Percentiles rank a stretch among this genome's conserved stretches.
phyloP scores from a whole-genome alignment of 2,329 filamentous ascomycete genomes.

The Pyrenophora teres region DNA sequence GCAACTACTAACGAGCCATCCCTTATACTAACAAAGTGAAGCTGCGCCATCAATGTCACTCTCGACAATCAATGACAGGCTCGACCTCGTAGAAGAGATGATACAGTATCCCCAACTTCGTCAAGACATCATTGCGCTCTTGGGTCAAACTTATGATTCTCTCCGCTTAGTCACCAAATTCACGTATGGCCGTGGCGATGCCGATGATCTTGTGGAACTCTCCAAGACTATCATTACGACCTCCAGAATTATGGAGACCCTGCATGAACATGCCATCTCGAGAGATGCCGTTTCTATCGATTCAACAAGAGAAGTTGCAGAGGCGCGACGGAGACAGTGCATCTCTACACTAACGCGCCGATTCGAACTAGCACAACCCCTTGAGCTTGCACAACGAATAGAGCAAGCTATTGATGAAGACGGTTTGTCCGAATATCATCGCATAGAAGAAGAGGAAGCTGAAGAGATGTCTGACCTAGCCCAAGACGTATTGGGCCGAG shows the following conservation, averaged over 20 bases:
- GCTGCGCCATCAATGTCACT: constrained; percentile 87
- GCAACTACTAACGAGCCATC: fast-evolving
- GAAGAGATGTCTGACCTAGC: constrained; percentile 74
- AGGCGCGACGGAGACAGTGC: constrained; percentile 30
- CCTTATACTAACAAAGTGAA: constrained; percentile 32
- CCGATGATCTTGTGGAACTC: constrained; percentile 85
- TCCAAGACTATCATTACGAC: constrained; percentile 80
- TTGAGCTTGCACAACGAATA: constrained; percentile 72
- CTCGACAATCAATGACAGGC: constrained; percentile 73
- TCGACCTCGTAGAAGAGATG: constrained; percentile 81
- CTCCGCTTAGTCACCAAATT: constrained; percentile 93
- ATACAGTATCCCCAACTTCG: constrained; percentile 68
- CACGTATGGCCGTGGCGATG: constrained; percentile 85
- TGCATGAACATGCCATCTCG: constrained; percentile 29
- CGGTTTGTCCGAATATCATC: constrained; percentile 79
- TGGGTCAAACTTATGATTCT: constrained; percentile 80
- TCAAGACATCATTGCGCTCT: constrained; percentile 68
- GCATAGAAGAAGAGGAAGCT: constrained; percentile 72
- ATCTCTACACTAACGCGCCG: constrained; percentile 56
- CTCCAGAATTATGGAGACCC: constrained; percentile 61
- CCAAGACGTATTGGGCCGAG: constrained; percentile 67
- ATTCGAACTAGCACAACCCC: constrained; percentile 69
- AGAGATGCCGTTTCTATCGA: constrained; percentile 21
- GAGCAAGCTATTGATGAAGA: constrained; percentile 87
- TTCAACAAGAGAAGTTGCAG: constrained; percentile 9